Evolutionary conservation across 2,329 filamentous ascomycete genomes (phyloP).

Genomic region (Epichloe glyceriae): DNA sequence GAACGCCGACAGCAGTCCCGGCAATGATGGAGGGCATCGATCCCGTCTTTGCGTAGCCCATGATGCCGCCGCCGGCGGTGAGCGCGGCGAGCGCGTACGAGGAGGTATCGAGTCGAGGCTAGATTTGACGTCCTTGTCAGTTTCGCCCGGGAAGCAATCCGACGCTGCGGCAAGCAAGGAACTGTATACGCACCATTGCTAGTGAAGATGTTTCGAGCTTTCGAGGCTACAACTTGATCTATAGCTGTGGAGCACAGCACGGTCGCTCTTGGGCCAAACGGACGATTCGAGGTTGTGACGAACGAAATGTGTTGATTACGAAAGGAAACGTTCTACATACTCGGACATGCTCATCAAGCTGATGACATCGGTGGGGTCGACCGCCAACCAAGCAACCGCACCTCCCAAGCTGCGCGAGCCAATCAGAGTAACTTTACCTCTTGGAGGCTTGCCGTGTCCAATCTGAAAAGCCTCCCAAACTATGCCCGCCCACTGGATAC

Average conservation of each 20-base stretch:
- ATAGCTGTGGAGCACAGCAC: too few relatives aligned
- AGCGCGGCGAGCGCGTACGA: constrained; percentile 69
- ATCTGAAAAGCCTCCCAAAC: neutral
- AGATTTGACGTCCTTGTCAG: neutral
- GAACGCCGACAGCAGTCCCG: constrained; percentile 64
- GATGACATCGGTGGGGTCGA: neutral
- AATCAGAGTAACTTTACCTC: constrained; percentile 17
- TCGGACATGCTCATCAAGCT: neutral
- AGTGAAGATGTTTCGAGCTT: neutral
- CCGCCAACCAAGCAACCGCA: neutral
- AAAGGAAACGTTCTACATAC: neutral
- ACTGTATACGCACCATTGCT: neutral
- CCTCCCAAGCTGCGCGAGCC: constrained; percentile 9
- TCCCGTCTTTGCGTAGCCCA: constrained; percentile 73
- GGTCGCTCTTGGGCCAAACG: too few relatives aligned
- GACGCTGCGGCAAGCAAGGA: neutral
- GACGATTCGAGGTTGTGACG: too few relatives aligned
- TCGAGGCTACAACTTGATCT: neutral
- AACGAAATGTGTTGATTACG: neutral
- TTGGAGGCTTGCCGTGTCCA: constrained; percentile 28
- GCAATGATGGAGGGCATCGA: constrained; percentile 80
- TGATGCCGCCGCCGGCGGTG: constrained; percentile 75
- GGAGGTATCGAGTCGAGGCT: constrained; percentile 32
- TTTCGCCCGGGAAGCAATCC: too few relatives aligned
- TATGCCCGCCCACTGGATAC: too few relatives aligned